These are phyloP conservation scores for Tanacetum coccineum DNA, from an alignment of 129 eudicot genomes.

Conservation along the genomic window DNA sequence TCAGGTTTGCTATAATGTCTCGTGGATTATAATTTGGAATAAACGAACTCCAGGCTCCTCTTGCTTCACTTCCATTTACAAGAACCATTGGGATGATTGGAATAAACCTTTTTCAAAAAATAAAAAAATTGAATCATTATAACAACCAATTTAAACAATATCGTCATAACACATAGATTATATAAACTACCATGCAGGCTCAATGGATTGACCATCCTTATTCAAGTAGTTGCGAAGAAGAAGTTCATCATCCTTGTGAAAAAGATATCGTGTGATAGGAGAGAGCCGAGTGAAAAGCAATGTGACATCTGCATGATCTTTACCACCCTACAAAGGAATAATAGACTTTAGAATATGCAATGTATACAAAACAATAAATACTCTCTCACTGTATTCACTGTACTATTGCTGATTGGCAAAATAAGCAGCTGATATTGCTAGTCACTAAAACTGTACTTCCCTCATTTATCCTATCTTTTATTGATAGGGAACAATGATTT, in stretches of 20 bases:
- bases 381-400: too few species aligned
- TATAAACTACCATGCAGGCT: slow-evolving; percentile 54
- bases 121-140: too few species aligned
- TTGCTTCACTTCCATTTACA: slow-evolving; percentile 76
- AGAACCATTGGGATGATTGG: slow-evolving; percentile 32
- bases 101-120: neutral
- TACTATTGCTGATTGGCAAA: too few species aligned
- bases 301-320: slow-evolving; percentile 72
- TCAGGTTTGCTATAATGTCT: slow-evolving; percentile 58
- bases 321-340: slow-evolving; percentile 53
- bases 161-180: too few species aligned
- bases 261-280: slow-evolving; percentile 46
- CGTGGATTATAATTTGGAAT: slow-evolving; percentile 63
- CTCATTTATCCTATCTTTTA: too few species aligned
- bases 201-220: slow-evolving; percentile 57
- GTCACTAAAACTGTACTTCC: too few species aligned
- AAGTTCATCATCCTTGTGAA: slow-evolving; percentile 63
- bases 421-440: too few species aligned
- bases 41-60: slow-evolving; percentile 66
- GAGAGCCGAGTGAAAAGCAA: slow-evolving; percentile 49
- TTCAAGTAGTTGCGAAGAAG: slow-evolving; percentile 17
- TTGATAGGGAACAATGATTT: too few species aligned
- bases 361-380: neutral
- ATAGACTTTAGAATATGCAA: neutral
- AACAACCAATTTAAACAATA: too few species aligned